Percentiles rank a stretch among this genome's conserved stretches.
Evolutionary conservation across 495 filamentous ascomycete genomes (phyloP).

Genomic region (Aspergillus sparsus): DNA sequence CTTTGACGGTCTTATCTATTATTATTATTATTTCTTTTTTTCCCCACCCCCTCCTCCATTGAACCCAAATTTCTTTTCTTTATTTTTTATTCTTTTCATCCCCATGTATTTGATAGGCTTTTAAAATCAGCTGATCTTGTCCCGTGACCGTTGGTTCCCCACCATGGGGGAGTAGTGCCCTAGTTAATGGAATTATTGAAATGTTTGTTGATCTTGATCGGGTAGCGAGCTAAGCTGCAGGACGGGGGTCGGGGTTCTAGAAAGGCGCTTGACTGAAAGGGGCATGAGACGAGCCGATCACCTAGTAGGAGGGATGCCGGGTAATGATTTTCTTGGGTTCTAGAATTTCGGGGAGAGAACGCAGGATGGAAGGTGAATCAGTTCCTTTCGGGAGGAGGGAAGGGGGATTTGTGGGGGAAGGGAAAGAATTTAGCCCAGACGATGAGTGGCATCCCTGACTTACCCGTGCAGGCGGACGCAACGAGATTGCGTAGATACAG

Average conservation of each 20-base stretch:
- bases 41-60: slow-evolving; percentile 13
- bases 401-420: background rate
- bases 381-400: slow-evolving; percentile 6
- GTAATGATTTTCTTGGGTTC: background rate
- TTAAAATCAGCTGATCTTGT: slow-evolving; percentile 18
- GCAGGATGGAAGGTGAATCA: background rate
- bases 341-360: background rate
- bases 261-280: slow-evolving; percentile 8
- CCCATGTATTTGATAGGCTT: slow-evolving; percentile 34
- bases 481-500: background rate
- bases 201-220: background rate
- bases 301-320: too few relatives aligned
- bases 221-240: background rate
- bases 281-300: background rate
- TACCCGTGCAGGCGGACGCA: background rate
- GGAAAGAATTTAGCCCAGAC: slow-evolving; percentile 17
- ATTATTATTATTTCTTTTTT: slow-evolving; percentile 23
- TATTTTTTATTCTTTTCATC: slow-evolving; percentile 27
- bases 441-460: background rate
- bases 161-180: slow-evolving; percentile 22
- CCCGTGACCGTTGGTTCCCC: slow-evolving; percentile 10
- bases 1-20: slow-evolving; percentile 6
- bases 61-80: slow-evolving; percentile 20
- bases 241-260: background rate
- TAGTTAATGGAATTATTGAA: slow-evolving; percentile 22